Conservation (phyloP, 2,329 filamentous ascomycete genomes). For the Fusarium sp. region DNA sequence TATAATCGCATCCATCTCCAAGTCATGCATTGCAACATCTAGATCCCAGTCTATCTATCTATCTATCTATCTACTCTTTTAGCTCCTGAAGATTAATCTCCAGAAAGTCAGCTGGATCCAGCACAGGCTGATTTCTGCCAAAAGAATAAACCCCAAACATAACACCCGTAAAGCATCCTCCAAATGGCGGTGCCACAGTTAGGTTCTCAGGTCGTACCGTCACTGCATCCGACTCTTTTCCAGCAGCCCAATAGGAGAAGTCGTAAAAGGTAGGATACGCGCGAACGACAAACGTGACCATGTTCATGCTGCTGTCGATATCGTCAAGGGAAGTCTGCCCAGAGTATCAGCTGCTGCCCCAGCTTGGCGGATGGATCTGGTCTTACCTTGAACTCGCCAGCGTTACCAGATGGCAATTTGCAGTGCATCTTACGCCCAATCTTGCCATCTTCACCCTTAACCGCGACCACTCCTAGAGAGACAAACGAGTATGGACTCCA, state of each 20-base stretch:
- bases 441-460: background rate
- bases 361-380: rapidly evolving
- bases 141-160: slow-evolving; percentile 41
- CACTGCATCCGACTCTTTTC: background rate
- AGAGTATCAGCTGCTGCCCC: background rate
- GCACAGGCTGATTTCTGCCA: slow-evolving; percentile 32
- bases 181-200: slow-evolving; percentile 29
- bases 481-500: slow-evolving; percentile 59
- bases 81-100: background rate
- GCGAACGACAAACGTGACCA: background rate
- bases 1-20: background rate
- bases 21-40: background rate
- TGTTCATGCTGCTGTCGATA: background rate
- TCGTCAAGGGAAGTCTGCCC: background rate
- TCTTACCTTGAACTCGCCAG: slow-evolving; percentile 22
- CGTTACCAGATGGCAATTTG: slow-evolving; percentile 7
- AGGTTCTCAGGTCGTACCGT: slow-evolving; percentile 6
- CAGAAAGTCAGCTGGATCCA: slow-evolving; percentile 24
- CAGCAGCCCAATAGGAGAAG: background rate
- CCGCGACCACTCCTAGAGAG: slow-evolving; percentile 40
- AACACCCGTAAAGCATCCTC: slow-evolving; percentile 35
- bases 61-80: background rate
- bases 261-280: slow-evolving; percentile 13
- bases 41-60: background rate
- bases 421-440: background rate